Evolutionary conservation across 139 green algal genomes (phyloP), one percentile per base, ranked within the genome.

Genomic region (Tetradesmus lagerheimii): DNA sequence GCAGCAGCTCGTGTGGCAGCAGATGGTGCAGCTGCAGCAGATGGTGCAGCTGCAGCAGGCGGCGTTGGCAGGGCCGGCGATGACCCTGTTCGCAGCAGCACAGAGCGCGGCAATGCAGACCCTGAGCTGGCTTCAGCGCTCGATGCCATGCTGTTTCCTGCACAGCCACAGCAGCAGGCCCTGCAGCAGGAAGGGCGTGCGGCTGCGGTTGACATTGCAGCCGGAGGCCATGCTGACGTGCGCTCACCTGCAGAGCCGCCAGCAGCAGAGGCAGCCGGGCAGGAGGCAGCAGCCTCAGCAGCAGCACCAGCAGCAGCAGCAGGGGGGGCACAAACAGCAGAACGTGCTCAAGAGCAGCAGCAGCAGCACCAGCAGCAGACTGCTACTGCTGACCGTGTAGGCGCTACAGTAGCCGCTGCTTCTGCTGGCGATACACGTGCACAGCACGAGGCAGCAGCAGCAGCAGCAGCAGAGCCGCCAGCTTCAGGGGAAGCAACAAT

Each of bases 41-140:
- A 11, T 64, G 50, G 50, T 64, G 50, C 20, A 14, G n/a, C n/a
- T n/a, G 50, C 57, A 71, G 20, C 25, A 31, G 57, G 23, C 57
- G 25, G 57, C 23, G 23, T 71, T 71, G 23, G 57, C 57, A 71
- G 57, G 57, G 57, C 57, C 16, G 31, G 57, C 57, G 20, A 20
- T 71, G 57, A 71, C 5, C 57, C 57, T 71, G 57, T 71, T 20
- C 57, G 57, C 57, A 71, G 57, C 9, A 66, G 79, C 41, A 67
- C 14, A 12, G 41, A 85, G 41, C 50, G 79, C 0, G 79, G 6
- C 41, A 85, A 43, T 25, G 79, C 41, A 67, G 79, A 85, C 27
- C 79, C 79, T 39, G 79, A 86, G 31, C 31, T 86, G 31, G n/a
- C 47, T 45, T 38, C 47, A n/a, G 64, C 64, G 15, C 50, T 86